phyloP scores from a whole-genome alignment of 495 filamentous ascomycete species.

The Antarctomyces pellizariae region DNA sequence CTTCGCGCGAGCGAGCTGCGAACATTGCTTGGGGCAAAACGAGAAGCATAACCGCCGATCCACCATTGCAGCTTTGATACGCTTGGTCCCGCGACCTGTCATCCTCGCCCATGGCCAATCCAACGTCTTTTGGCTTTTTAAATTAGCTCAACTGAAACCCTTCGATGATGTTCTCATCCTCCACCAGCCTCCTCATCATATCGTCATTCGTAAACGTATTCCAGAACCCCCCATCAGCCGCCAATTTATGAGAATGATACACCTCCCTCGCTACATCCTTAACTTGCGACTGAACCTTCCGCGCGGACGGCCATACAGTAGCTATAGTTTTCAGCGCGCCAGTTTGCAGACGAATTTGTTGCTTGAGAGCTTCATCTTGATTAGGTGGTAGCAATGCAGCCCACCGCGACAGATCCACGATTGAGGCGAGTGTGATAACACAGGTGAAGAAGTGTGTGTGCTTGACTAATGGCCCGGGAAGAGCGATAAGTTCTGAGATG shows the following conservation, averaged over 20 bases:
- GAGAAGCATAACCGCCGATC: too few species aligned
- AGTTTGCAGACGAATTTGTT: slow-evolving; percentile 58
- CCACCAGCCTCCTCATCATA: slow-evolving; percentile 26
- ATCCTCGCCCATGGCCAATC: too few species aligned
- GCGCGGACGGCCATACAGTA: slow-evolving; percentile 56
- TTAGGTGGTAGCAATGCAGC: slow-evolving; percentile 27
- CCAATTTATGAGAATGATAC: slow-evolving; percentile 27
- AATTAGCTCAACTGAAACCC: slow-evolving; percentile 19
- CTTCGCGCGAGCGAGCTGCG: too few species aligned
- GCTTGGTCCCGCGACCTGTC: too few species aligned
- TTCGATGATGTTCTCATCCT: slow-evolving; percentile 29
- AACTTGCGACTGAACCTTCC: slow-evolving; percentile 49
- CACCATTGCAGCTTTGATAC: too few species aligned
- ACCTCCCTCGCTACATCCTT: slow-evolving; percentile 44
- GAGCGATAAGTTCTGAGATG: slow-evolving; percentile 53
- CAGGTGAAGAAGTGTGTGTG: slow-evolving; percentile 86
- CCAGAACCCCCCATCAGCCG: slow-evolving; percentile 28
- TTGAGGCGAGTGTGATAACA: slow-evolving; percentile 43
- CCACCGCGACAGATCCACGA: slow-evolving; percentile 38
- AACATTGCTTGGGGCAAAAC: too few species aligned
- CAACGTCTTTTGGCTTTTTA: too few species aligned
- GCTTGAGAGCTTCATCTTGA: slow-evolving; percentile 45
- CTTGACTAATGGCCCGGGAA: slow-evolving; percentile 43
- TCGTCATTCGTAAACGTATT: slow-evolving; percentile 26
- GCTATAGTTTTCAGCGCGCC: slow-evolving; percentile 57